Conservation (phyloP, 1,284 basidiomycete species). For the Cystobasidium pallidum region DNA sequence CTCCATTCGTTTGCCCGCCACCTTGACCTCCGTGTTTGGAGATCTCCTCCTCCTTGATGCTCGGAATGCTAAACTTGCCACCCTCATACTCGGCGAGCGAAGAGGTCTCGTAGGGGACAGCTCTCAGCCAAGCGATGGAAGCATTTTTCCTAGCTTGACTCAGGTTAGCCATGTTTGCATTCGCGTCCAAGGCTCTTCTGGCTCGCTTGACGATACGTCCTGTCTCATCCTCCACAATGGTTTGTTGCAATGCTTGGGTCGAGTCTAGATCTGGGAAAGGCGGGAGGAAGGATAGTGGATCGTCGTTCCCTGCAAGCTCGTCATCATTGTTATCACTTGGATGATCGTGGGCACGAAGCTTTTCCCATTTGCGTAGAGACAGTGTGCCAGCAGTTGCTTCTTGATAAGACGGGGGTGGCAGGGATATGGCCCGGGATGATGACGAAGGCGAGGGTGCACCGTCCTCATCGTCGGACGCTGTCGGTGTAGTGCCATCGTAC, state of each 20-base stretch:
- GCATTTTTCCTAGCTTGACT: conserved; percentile 3
- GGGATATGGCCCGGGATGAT: background rate
- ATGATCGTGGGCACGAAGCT: conserved; percentile 12
- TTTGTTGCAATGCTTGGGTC: conserved; percentile 25
- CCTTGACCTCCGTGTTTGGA: conserved; percentile 21
- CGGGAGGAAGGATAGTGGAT: conserved; percentile 36
- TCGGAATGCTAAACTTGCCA: conserved; percentile 20
- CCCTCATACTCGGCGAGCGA: conserved; percentile 34
- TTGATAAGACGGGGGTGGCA: conserved; percentile 5
- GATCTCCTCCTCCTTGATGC: background rate
- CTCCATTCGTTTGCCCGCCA: conserved; percentile 36
- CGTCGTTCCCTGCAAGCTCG: background rate
- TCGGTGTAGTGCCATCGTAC: background rate
- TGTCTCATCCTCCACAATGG: conserved; percentile 39
- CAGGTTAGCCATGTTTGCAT: conserved; percentile 3
- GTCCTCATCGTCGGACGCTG: conserved; percentile 14
- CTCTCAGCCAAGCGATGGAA: conserved; percentile 23
- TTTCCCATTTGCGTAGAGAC: conserved; percentile 4
- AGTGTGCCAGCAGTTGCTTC: conserved; percentile 10
- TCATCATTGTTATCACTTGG: background rate
- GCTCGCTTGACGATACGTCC: conserved; percentile 41
- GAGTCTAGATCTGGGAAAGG: conserved; percentile 38
- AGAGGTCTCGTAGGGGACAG: conserved; percentile 34
- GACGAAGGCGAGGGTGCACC: conserved; percentile 28
- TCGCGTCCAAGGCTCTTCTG: conserved; percentile 22